Base-by-base conservation (phyloP, 2,329 filamentous ascomycete genomes). In the Coniochaeta sp. region DNA sequence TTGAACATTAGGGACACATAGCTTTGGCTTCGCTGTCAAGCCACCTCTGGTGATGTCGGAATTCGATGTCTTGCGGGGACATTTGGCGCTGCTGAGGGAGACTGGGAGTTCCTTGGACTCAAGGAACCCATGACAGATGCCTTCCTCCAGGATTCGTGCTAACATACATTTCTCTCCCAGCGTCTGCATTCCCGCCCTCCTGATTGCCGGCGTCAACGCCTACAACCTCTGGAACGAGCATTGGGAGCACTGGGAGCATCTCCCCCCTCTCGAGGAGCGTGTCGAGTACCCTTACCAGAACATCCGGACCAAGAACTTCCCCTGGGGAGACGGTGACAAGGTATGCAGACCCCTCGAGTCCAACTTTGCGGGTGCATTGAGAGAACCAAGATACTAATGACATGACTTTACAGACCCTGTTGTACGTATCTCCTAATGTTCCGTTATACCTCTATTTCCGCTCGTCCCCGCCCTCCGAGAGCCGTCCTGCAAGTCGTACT, bases 271-370 rank as follows among this genome's bases (percentile, higher is more conserved):
- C 68, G 91, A 96, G 82, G 95, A 99, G 81, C 89, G 90, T 73
- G 79, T 84, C 71, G 91, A 98, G 82, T 99, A 98, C 79, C 81
- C 92, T 62, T 99, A 96, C 87, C 91, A 96, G 86, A 99, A 99
- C 84, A 90, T 99, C 77, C 90, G 95, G 75, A 85, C 86, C 76
- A 97, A 95, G 88, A 97, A 96, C 86, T 99, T 79, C 83, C 87
- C 86, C 72, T 99, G 90, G 90, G 93, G 93, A 67, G 83, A 98
- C 73, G 95, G 95, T 73, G 95, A 99, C 81, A 95, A 98, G 90
- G 90, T 91, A 60, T 50, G 59, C 58, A 55, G 2, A 24, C 31
- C 14, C 11, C 34, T 12, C 11, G 31, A 36, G 19, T 22, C 47
- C 38, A 28, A 52, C 19, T 12, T 17, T 17, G 6, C 1, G 24